These are phyloP conservation scores for Blastobotrys terrestris DNA, from an alignment of 805 yeast species.

Conservation along the genomic window DNA sequence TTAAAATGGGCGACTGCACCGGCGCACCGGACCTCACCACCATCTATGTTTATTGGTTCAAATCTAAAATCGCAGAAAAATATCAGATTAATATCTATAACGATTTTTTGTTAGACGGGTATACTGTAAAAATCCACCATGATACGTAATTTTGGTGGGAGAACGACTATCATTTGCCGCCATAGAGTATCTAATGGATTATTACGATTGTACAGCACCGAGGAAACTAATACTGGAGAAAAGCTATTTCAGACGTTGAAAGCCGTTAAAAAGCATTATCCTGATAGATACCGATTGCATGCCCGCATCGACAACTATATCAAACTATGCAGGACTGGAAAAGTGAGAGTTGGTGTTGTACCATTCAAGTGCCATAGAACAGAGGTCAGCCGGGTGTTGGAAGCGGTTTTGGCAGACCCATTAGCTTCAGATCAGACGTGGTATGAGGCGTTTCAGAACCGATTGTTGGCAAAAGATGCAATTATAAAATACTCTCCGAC, in stretches of 20 bases:
- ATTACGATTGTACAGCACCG: neutral
- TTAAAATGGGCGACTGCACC: too few relatives aligned
- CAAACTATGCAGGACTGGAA: slow-evolving; percentile 16
- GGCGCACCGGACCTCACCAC: neutral
- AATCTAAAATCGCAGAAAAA: neutral
- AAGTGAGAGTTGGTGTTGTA: slow-evolving; percentile 25
- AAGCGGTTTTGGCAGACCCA: slow-evolving; percentile 31
- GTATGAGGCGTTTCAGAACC: slow-evolving; percentile 22
- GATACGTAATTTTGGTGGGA: neutral
- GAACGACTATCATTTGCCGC: neutral
- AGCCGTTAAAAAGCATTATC: slow-evolving; percentile 19
- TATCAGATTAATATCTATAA: too few relatives aligned
- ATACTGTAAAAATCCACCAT: neutral
- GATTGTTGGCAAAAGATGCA: slow-evolving; percentile 30
- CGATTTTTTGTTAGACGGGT: too few relatives aligned
- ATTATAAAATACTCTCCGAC: slow-evolving; percentile 24
- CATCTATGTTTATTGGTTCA: neutral
- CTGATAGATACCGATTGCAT: slow-evolving; percentile 24
- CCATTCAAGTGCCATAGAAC: slow-evolving; percentile 23
- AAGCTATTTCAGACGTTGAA: slow-evolving; percentile 10
- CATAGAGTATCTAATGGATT: neutral
- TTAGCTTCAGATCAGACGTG: slow-evolving; percentile 27
- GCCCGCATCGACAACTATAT: slow-evolving; percentile 20
- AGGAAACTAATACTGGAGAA: neutral
- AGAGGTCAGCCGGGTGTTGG: slow-evolving; percentile 23